A percentile compares a stretch with the other conserved stretches of the same genome.
Evolutionary conservation across 805 yeast species (phyloP).

Genomic region (Starmerella cellae): DNA sequence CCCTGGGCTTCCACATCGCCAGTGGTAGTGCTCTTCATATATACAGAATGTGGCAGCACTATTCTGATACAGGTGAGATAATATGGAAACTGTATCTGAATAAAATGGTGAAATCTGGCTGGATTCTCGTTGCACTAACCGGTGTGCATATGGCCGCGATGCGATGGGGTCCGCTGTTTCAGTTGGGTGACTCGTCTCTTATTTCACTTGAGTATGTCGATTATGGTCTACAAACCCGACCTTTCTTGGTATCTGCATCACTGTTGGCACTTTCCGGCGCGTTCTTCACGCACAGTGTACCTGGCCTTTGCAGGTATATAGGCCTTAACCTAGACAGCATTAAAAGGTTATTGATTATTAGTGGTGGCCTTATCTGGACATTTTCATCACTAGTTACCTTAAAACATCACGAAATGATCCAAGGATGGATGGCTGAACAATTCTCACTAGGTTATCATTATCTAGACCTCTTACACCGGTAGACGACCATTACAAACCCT

Average conservation of each 20-base stretch:
- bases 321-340: background rate
- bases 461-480: background rate
- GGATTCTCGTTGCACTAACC: conserved; percentile 35
- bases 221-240: conserved; percentile 5
- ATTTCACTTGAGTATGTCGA: conserved; percentile 42
- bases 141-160: conserved; percentile 36
- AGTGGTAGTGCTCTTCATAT: conserved; percentile 40
- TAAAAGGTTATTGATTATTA: background rate
- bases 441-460: conserved; percentile 4
- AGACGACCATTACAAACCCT: too few species aligned
- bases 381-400: conserved; percentile 4
- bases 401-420: conserved; percentile 1
- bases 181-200: conserved; percentile 54
- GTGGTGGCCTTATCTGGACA: background rate
- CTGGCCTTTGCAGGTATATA: conserved; percentile 11
- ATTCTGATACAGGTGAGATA: conserved; percentile 21
- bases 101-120: conserved; percentile 34
- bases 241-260: background rate
- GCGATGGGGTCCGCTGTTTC: conserved; percentile 37
- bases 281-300: conserved; percentile 10
- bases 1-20: conserved; percentile 37
- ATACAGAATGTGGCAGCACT: conserved; percentile 23
- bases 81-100: background rate
- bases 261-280: conserved; percentile 1
- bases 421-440: conserved; percentile 18